Percentiles rank a stretch among this genome's conserved stretches.
Evolutionary conservation across 768 basidiomycete genomes (phyloP).

Genomic region (Podaxis mareebaensis): DNA sequence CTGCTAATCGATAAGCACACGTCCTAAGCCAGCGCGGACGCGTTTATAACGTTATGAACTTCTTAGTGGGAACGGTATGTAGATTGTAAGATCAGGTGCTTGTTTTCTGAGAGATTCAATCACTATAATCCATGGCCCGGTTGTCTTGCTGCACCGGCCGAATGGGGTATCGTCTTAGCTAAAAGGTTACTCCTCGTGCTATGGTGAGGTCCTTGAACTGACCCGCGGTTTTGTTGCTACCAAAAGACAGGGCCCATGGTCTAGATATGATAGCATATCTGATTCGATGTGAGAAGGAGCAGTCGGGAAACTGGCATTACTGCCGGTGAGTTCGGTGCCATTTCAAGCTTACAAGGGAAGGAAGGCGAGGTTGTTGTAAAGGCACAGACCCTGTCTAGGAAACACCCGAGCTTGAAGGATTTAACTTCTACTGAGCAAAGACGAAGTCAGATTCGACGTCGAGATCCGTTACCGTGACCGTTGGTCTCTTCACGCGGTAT

Average conservation of each 20-base stretch:
- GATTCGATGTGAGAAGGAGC: conserved; percentile 11
- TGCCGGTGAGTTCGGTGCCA: conserved; percentile 16
- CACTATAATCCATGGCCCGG: background rate
- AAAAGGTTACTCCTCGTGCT: background rate
- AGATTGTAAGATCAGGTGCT: background rate
- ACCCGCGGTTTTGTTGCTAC: background rate
- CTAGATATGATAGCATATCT: conserved; percentile 3
- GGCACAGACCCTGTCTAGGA: conserved; percentile 2
- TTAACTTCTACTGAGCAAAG: background rate
- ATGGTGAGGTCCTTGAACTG: background rate
- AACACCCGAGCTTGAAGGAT: background rate
- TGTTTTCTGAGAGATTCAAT: background rate
- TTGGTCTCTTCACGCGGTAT: background rate
- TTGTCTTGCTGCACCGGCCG: background rate
- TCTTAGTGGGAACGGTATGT: background rate
- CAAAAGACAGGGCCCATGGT: background rate
- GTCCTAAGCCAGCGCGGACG: background rate
- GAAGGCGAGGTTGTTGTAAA: background rate
- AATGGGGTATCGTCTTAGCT: too few species aligned
- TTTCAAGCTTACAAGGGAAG: conserved; percentile 7
- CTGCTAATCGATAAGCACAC: background rate
- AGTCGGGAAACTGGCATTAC: background rate
- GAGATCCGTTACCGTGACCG: conserved; percentile 5
- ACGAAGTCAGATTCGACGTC: conserved; percentile 1
- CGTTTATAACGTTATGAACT: background rate